Percentiles rank a stretch among this genome's conserved stretches.
Conservation (phyloP, 2,329 filamentous ascomycete genomes). For the Cercospora janseana region DNA sequence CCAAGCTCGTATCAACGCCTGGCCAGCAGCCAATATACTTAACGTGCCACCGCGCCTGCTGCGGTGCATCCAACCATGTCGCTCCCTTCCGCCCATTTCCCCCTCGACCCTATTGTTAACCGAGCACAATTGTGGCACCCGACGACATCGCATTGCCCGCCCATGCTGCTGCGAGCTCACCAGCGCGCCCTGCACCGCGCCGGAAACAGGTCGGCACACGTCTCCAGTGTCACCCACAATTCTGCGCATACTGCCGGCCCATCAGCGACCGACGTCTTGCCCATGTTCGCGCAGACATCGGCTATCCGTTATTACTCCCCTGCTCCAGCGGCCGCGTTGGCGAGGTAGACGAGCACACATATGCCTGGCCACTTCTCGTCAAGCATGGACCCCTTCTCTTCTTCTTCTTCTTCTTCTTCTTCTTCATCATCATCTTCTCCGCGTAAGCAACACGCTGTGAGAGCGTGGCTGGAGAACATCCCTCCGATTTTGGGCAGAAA, state of each 20-base stretch:
- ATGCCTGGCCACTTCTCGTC: constrained; percentile 3
- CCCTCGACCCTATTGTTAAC: constrained; percentile 26
- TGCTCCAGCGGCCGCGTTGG: constrained; percentile 4
- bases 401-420: constrained; percentile 2
- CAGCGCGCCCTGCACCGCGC: constrained; percentile 20
- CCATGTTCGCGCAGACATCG: constrained; percentile 19
- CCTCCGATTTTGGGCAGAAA: constrained; percentile 7
- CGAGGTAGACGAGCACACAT: constrained; percentile 13
- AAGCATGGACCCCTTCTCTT: neutral
- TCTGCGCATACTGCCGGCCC: constrained; percentile 26
- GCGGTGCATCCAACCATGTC: constrained; percentile 35
- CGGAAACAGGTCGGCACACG: constrained; percentile 21
- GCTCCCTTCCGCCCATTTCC: constrained; percentile 8
- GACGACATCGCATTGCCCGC: constrained; percentile 15
- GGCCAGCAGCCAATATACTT: constrained; percentile 31
- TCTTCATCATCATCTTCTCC: constrained; percentile 6
- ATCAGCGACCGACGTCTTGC: constrained; percentile 13
- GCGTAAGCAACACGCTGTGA: constrained; percentile 12
- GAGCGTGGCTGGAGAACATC: constrained; percentile 15
- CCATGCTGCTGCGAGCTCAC: constrained; percentile 13
- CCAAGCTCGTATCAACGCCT: too few species aligned
- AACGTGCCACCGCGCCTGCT: constrained; percentile 34
- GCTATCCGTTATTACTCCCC: constrained; percentile 12
- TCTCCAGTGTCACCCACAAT: constrained; percentile 20
- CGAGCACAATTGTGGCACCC: constrained; percentile 24